Evolutionary conservation across 2,329 filamentous ascomycete genomes (phyloP).

Genomic region (Neonectria faginata): DNA sequence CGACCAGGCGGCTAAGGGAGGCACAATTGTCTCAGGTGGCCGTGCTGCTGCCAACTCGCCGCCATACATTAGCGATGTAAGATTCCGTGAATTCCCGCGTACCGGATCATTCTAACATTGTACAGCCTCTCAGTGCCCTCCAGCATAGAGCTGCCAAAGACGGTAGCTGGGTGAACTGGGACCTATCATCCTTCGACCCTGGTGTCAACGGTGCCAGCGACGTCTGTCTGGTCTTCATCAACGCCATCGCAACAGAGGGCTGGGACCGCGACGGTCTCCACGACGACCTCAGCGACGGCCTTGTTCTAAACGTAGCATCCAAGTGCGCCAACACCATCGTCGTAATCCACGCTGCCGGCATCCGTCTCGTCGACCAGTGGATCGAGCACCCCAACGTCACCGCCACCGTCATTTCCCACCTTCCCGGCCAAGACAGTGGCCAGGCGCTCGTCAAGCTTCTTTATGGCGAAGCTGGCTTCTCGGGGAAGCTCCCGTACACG

Average conservation of each 20-base stretch:
- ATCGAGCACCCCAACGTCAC: slow-evolving; percentile 74
- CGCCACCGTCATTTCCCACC: slow-evolving; percentile 70
- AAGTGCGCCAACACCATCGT: slow-evolving; percentile 74
- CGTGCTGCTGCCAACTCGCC: slow-evolving; percentile 64
- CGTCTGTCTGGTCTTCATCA: slow-evolving; percentile 85
- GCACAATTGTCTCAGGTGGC: slow-evolving; percentile 64
- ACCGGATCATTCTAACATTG: neutral
- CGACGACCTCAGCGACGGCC: slow-evolving; percentile 73
- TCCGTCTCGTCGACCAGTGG: slow-evolving; percentile 71
- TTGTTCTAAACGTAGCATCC: slow-evolving; percentile 69
- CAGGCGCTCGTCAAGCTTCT: slow-evolving; percentile 65
- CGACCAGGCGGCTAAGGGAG: slow-evolving; percentile 62
- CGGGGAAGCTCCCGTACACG: slow-evolving; percentile 73
- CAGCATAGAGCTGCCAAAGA: slow-evolving; percentile 64
- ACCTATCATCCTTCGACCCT: slow-evolving; percentile 48
- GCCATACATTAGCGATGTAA: slow-evolving; percentile 61
- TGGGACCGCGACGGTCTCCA: slow-evolving; percentile 73
- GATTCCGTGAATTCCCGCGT: neutral
- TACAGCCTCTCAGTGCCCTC: slow-evolving; percentile 66
- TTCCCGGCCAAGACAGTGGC: slow-evolving; percentile 75
- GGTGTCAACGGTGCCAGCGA: slow-evolving; percentile 57
- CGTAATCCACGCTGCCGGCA: slow-evolving; percentile 71
- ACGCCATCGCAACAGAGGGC: slow-evolving; percentile 81
- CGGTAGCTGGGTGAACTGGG: slow-evolving; percentile 66
- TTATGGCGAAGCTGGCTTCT: slow-evolving; percentile 66